Percentiles rank a stretch among this genome's conserved stretches.
phyloP scores from a whole-genome alignment of 345 rosid species.

The Leavenworthia alabamica region DNA sequence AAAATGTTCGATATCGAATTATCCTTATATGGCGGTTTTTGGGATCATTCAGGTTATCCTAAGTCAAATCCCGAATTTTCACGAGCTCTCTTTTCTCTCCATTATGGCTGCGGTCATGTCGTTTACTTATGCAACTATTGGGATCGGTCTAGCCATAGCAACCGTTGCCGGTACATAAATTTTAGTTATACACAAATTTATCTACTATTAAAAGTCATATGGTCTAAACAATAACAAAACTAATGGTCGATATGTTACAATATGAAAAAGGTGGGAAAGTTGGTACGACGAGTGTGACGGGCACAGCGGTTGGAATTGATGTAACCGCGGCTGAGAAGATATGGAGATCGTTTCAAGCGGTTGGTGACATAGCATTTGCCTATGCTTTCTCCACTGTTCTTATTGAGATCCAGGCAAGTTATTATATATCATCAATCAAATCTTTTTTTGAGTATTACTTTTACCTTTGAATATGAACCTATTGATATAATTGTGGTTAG shows the following conservation, averaged over 20 bases:
- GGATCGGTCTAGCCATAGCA: slow-evolving; percentile 75
- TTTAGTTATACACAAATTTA: not conserved
- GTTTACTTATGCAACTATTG: slow-evolving; percentile 66
- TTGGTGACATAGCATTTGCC: slow-evolving; percentile 86
- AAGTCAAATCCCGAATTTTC: slow-evolving; percentile 80
- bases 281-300: slow-evolving; percentile 46
- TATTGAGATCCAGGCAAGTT: slow-evolving; percentile 74
- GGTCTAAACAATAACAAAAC: not conserved
- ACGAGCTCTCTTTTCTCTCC: slow-evolving; percentile 84
- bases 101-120: slow-evolving; percentile 82
- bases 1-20: slow-evolving; percentile 44
- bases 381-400: slow-evolving; percentile 76
- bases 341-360: slow-evolving; percentile 74
- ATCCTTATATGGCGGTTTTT: slow-evolving; percentile 60
- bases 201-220: not conserved
- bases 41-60: slow-evolving; percentile 61
- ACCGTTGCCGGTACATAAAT: slow-evolving; percentile 32
- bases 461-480: slow-evolving; percentile 22
- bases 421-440: no score
- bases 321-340: slow-evolving; percentile 67
- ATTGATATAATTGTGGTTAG: no score
- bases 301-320: slow-evolving; percentile 54
- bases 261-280: slow-evolving; percentile 27
- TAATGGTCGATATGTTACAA: not conserved
- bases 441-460: no score